Percentiles rank a stretch among this genome's conserved stretches.
Conservation (phyloP, 805 yeast species). For the Helenozyma rhizophorensis region DNA sequence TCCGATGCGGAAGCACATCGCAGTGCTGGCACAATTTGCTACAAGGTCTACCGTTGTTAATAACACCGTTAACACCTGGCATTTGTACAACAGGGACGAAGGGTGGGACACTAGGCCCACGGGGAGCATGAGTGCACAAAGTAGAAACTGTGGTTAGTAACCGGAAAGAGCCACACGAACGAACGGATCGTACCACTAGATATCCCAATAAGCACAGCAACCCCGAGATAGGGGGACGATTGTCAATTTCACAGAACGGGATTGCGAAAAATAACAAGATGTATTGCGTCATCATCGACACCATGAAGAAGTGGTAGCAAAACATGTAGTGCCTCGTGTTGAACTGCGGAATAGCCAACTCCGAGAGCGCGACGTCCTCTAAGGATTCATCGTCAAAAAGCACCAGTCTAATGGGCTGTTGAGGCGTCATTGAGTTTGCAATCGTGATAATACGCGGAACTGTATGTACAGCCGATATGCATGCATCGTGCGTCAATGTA, state of each 20-base stretch:
- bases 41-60: constrained; percentile 19
- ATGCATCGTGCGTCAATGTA: too few species aligned
- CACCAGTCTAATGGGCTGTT: too few species aligned
- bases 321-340: constrained; percentile 4
- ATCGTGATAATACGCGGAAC: background rate
- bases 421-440: too few species aligned
- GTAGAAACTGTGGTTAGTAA: constrained; percentile 6
- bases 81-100: constrained; percentile 6
- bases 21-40: constrained; percentile 14
- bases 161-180: background rate
- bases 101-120: constrained; percentile 10
- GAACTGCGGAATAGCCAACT: too few species aligned
- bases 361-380: too few species aligned
- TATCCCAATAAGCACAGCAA: constrained; percentile 15
- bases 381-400: background rate
- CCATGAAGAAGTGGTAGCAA: constrained; percentile 7
- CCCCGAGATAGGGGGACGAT: constrained; percentile 26
- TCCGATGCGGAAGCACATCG: constrained; percentile 16
- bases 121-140: constrained; percentile 12
- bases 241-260: constrained; percentile 31
- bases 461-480: too few species aligned
- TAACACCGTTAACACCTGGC: constrained; percentile 14
- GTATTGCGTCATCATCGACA: constrained; percentile 25
- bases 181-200: constrained; percentile 11
- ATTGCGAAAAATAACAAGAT: constrained; percentile 24